phyloP scores from a whole-genome alignment of 768 basidiomycete species.

The Auriscalpium vulgare region DNA sequence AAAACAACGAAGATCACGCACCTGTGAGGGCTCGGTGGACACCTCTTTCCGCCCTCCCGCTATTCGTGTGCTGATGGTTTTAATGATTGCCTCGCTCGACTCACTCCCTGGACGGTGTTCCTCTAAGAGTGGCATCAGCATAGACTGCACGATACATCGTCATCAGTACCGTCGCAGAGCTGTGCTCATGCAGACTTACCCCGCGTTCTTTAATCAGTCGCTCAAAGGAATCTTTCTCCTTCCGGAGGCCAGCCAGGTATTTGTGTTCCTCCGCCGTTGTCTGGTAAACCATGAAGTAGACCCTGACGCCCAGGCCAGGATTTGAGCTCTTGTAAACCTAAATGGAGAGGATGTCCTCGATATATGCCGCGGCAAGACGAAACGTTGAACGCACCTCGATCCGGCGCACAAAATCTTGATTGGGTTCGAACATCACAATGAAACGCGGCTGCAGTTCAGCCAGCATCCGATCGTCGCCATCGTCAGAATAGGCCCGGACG shows the following conservation, averaged over 20 bases:
- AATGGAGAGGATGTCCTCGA: neutral
- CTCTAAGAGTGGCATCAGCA: constrained; percentile 81
- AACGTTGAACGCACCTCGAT: constrained; percentile 57
- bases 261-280: constrained; percentile 93
- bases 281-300: constrained; percentile 94
- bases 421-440: constrained; percentile 94
- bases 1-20: constrained; percentile 19
- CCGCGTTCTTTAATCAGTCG: constrained; percentile 86
- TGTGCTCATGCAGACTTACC: constrained; percentile 36
- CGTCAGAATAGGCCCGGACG: constrained; percentile 83
- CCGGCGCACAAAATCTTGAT: constrained; percentile 84
- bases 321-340: constrained; percentile 84
- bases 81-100: constrained; percentile 52
- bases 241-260: constrained; percentile 80
- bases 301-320: constrained; percentile 74
- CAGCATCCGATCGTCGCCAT: constrained; percentile 84
- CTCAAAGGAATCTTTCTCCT: constrained; percentile 93
- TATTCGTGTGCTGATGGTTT: constrained; percentile 75
- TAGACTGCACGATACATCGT: constrained; percentile 42
- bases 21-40: constrained; percentile 57
- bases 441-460: constrained; percentile 85
- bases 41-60: constrained; percentile 78
- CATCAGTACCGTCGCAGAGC: neutral
- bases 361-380: neutral
- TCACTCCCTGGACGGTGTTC: constrained; percentile 37